Evolutionary conservation across 345 rosid species (phyloP).

Genomic region (Toxicodendron radicans): DNA sequence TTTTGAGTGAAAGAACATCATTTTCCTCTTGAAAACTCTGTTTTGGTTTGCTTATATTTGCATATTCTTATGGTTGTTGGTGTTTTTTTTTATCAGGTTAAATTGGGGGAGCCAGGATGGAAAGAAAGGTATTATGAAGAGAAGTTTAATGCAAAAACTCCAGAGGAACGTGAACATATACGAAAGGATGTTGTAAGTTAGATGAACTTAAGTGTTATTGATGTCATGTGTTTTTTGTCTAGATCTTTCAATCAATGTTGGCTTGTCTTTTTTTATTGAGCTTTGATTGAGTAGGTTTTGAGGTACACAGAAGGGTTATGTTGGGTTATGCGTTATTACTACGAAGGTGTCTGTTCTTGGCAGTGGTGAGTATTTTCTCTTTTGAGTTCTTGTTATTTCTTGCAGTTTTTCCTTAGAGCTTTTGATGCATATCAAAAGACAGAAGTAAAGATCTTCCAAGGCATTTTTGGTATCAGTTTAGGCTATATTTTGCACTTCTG

Average conservation of each 20-base stretch:
- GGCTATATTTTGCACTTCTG: no score
- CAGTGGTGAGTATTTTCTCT: constrained; percentile 62
- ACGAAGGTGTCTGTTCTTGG: constrained; percentile 99
- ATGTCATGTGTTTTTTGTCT: not conserved
- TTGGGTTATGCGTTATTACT: constrained; percentile 96
- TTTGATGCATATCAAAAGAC: not conserved
- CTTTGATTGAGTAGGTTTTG: constrained; percentile 52
- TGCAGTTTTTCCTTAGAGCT: not conserved
- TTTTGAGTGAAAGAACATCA: not conserved
- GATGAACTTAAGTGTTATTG: not conserved
- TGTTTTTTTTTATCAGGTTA: constrained; percentile 47
- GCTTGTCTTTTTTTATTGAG: constrained; percentile 17
- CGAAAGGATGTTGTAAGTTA: constrained; percentile 86
- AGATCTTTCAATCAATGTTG: not conserved
- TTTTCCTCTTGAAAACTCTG: not conserved
- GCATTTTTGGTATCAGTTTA: not conserved
- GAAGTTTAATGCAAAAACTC: constrained; percentile 63
- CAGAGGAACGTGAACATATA: constrained; percentile 66
- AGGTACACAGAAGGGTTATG: constrained; percentile 89
- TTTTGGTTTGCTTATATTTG: not conserved
- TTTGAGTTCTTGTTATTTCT: not conserved
- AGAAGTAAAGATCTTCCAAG: constrained; percentile 22
- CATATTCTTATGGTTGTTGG: not conserved
- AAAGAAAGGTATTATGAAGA: constrained; percentile 92
- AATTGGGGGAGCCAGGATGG: constrained; percentile 86